These are phyloP conservation scores for Zasmidium citrigriseum DNA, from an alignment of 2,329 filamentous ascomycete genomes.

Conservation along the genomic window DNA sequence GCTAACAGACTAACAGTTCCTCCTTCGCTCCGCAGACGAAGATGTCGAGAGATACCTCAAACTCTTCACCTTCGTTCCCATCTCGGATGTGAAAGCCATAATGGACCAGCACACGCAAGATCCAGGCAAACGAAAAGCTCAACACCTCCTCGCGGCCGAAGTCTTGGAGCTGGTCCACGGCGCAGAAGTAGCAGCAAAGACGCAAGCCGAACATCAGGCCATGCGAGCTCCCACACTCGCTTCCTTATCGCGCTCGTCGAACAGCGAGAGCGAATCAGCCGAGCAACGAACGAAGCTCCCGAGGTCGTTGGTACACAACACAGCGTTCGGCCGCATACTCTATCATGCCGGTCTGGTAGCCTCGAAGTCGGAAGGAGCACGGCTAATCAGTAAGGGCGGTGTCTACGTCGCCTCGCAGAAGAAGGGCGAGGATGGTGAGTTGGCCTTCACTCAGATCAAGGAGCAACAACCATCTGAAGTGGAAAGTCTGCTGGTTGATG, in stretches of 20 bases:
- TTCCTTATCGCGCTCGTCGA: constrained; percentile 10
- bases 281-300: constrained; percentile 31
- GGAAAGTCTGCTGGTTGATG: constrained; percentile 60
- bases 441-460: constrained; percentile 65
- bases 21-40: constrained; percentile 77
- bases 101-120: constrained; percentile 69
- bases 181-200: constrained; percentile 60
- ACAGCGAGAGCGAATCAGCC: constrained; percentile 12
- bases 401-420: constrained; percentile 37
- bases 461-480: constrained; percentile 60
- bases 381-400: constrained; percentile 34
- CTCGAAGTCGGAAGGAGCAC: constrained; percentile 32
- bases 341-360: constrained; percentile 34
- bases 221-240: constrained; percentile 36
- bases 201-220: constrained; percentile 58
- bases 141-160: constrained; percentile 81
- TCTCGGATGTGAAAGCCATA: constrained; percentile 64
- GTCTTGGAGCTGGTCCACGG: constrained; percentile 81
- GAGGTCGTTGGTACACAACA: constrained; percentile 27
- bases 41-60: constrained; percentile 82
- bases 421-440: constrained; percentile 44
- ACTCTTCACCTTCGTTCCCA: constrained; percentile 85
- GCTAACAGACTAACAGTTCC: constrained; percentile 60
- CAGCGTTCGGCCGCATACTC: constrained; percentile 32
- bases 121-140: constrained; percentile 72